These are phyloP conservation scores for Myxozyma melibiosi DNA, from an alignment of 805 yeast genomes.

Conservation along the genomic window DNA sequence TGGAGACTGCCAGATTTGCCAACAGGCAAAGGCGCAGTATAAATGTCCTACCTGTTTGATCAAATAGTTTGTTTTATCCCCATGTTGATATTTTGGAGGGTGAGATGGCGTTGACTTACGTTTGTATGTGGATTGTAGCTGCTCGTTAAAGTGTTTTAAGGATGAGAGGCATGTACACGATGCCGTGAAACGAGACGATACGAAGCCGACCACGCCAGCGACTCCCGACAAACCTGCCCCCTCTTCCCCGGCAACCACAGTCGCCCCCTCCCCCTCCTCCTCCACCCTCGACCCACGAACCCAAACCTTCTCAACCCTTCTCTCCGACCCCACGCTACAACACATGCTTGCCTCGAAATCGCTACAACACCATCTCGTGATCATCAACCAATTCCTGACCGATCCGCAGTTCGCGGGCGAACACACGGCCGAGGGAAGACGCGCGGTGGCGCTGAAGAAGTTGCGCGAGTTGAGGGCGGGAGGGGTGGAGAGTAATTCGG, in stretches of 20 bases:
- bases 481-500: conserved; percentile 66
- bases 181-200: not conserved
- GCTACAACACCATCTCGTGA: conserved; percentile 57
- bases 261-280: not conserved
- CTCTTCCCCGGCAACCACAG: not conserved
- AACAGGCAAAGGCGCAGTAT: conserved; percentile 49
- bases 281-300: not conserved
- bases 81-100: not conserved
- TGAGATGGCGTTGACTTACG: not conserved
- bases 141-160: conserved; percentile 66
- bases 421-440: conserved; percentile 54
- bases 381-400: conserved; percentile 51
- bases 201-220: conserved; percentile 42
- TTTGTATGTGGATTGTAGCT: conserved; percentile 40
- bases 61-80: conserved; percentile 13
- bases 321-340: conserved; percentile 50
- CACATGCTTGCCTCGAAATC: conserved; percentile 54
- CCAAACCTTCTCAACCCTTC: conserved; percentile 33
- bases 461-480: conserved; percentile 61
- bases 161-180: conserved; percentile 37
- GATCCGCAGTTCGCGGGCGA: conserved; percentile 56
- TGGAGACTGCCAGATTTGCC: conserved; percentile 47
- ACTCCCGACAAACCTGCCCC: not conserved
- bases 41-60: conserved; percentile 57
- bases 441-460: conserved; percentile 62